Evolutionary conservation across 345 rosid genomes (phyloP), one percentile per base, ranked within the genome.

Genomic region (Abelmoschus esculentus): DNA sequence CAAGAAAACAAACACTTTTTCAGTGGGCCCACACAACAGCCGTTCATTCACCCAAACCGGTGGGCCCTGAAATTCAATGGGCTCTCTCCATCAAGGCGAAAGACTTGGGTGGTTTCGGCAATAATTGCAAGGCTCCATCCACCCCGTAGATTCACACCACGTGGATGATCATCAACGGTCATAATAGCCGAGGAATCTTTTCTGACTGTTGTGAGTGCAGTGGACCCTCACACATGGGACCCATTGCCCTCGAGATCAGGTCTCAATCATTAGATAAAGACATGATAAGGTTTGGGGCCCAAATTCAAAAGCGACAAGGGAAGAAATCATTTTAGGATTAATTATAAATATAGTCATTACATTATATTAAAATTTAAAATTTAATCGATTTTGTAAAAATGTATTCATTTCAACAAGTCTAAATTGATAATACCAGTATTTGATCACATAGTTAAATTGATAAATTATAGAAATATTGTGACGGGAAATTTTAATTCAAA

Each of bases 181-280:
- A 7, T 18, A 10, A 7, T 17, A 26, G 5, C 9, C 26, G 7
- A 53, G 57, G 8, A 17, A 52, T 17, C 56, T n/a, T 17, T 46
- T 76, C 46, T 32, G 61, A 2, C 1, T 40, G 67, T 38, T 61
- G 3, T n/a, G 0, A 12, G 14, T 10, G n/a, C 46, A 10, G 34
- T 28, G 6, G 6, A 61, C 69, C 7, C 22, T 57, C 7, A 9
- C 10, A 1, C 0, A 73, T 66, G 66, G 79, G 69, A 15, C 6
- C 75, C 76, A 42, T 26, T 18, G 38, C 75, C 26, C 29, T 29
- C 14, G 62, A 68, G 70, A 58, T 46, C 32, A 58, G 28, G 80
- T 76, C 83, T 59, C 80, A 73, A 75, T 84, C 82, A 81, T 8
- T 32, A 32, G 36, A 32, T 4, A 32, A 32, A 32, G 36, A 32